Conservation (phyloP, 257 asterid species). For the Scutellaria baicalensis region DNA sequence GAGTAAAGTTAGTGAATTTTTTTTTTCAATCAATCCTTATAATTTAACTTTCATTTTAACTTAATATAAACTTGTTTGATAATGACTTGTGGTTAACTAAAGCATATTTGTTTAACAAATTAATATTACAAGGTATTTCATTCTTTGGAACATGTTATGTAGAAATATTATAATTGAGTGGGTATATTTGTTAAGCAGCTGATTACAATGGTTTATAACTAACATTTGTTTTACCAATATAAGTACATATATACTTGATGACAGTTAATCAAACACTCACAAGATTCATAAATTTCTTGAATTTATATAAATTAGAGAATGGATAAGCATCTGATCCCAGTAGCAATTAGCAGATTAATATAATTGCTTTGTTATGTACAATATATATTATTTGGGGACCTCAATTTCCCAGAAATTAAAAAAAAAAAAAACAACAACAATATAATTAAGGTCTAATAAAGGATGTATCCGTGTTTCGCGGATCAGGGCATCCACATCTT, state of each 20-base stretch:
- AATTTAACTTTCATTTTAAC: too few species aligned
- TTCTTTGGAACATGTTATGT: slow-evolving; percentile 27
- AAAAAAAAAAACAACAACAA: too few species aligned
- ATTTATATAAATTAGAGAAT: slow-evolving; percentile 1
- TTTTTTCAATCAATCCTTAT: too few species aligned
- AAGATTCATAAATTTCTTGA: slow-evolving; percentile 5
- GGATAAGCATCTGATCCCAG: slow-evolving; percentile 26
- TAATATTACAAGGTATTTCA: background rate
- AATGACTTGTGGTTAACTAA: background rate
- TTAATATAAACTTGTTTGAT: background rate
- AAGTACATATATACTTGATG: slow-evolving; percentile 2
- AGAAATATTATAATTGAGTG: slow-evolving; percentile 33
- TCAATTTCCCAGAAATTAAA: slow-evolving; percentile 38
- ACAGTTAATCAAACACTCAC: slow-evolving; percentile 17
- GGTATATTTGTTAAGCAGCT: slow-evolving; percentile 44
- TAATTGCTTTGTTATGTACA: background rate
- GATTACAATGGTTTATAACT: slow-evolving; percentile 34
- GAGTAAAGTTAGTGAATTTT: too few species aligned
- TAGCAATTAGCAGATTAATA: slow-evolving; percentile 8
- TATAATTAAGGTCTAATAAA: slow-evolving; percentile 11
- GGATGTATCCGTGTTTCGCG: slow-evolving; percentile 51
- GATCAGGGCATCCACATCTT: slow-evolving; percentile 32
- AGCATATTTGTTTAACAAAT: background rate
- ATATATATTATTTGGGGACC: background rate
- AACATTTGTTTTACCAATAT: slow-evolving; percentile 21